phyloP scores from a whole-genome alignment of 495 filamentous ascomycete species.

The Xanthoparmelia taractica region DNA sequence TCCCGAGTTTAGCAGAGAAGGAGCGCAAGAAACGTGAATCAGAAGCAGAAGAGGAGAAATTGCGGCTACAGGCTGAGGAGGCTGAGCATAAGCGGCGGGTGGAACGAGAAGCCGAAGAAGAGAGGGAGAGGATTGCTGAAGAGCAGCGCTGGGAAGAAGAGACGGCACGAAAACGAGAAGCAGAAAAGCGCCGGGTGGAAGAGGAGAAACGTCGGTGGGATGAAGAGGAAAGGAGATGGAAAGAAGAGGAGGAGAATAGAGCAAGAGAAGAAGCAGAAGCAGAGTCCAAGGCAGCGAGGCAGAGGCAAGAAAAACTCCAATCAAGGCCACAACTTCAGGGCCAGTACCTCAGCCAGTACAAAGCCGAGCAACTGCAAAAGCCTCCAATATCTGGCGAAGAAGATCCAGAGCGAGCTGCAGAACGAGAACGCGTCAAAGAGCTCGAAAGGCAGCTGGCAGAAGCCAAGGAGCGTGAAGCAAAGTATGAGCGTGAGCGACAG shows the following conservation, averaged over 20 bases:
- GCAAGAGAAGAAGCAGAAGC: constrained; percentile 65
- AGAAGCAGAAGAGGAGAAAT: constrained; percentile 51
- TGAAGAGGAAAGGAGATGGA: constrained; percentile 76
- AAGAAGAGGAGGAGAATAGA: constrained; percentile 68
- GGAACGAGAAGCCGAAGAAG: constrained; percentile 63
- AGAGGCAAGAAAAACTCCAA: constrained; percentile 56
- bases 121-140: constrained; percentile 58
- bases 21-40: constrained; percentile 51
- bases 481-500: constrained; percentile 77
- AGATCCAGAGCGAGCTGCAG: constrained; percentile 33
- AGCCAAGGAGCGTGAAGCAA: constrained; percentile 75
- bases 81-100: constrained; percentile 52
- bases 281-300: constrained; percentile 56
- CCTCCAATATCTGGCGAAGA: constrained; percentile 22
- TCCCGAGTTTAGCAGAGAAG: constrained; percentile 66
- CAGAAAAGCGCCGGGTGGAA: constrained; percentile 60
- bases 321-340: constrained; percentile 55
- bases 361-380: constrained; percentile 41
- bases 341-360: constrained; percentile 81
- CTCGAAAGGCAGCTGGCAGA: constrained; percentile 78
- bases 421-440: constrained; percentile 63
- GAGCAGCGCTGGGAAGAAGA: constrained; percentile 76
- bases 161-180: constrained; percentile 55
- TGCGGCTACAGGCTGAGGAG: constrained; percentile 55
- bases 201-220: constrained; percentile 77